Evolutionary conservation across 805 yeast species (phyloP).

Genomic region (Tetrapisispora namnaoensis): DNA sequence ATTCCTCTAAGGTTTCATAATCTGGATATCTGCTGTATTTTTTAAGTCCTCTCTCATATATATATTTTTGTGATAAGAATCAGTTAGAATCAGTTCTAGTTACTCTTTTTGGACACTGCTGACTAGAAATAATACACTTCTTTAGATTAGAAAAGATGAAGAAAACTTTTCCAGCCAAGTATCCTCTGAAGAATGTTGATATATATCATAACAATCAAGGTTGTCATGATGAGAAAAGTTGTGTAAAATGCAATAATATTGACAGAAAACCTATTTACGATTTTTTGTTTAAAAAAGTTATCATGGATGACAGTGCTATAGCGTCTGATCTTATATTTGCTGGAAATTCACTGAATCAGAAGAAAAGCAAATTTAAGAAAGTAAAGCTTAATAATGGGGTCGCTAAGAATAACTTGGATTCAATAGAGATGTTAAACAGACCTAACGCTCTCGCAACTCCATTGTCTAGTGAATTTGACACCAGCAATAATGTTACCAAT

Average conservation of each 20-base stretch:
- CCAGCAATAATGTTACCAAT: neutral
- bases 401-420: neutral
- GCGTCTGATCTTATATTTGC: neutral
- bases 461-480: neutral
- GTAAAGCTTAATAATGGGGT: neutral
- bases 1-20: neutral
- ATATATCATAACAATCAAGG: neutral
- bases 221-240: neutral
- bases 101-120: neutral
- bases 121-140: neutral
- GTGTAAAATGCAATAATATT: neutral
- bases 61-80: no score
- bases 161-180: neutral
- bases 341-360: neutral
- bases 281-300: neutral
- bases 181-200: neutral
- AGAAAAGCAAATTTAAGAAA: neutral
- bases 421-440: neutral
- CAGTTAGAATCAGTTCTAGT: no score
- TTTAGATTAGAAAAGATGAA: neutral
- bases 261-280: neutral
- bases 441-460: neutral
- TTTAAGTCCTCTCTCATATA: no score
- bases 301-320: neutral
- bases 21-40: no score